phyloP scores from a whole-genome alignment of 257 asterid genomes.

The Phtheirospermum japonicum region DNA sequence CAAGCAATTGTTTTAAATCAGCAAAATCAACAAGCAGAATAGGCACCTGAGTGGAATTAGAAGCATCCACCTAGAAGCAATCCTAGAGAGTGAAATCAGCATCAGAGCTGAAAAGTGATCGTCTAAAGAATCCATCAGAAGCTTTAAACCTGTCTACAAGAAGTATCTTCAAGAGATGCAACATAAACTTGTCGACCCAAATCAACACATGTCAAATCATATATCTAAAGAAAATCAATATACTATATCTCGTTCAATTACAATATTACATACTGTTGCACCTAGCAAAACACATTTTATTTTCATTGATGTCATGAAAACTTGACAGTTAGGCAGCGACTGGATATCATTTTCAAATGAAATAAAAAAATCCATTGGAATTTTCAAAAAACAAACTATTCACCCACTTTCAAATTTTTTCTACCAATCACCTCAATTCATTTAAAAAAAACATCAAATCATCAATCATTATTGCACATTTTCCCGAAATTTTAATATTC shows the following conservation, averaged over 20 bases:
- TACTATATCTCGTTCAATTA: conserved; percentile 2
- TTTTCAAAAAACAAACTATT: too few species aligned
- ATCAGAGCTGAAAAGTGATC: conserved; percentile 60
- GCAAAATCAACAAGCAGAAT: conserved; percentile 18
- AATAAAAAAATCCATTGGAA: too few species aligned
- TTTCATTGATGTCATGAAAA: conserved; percentile 19
- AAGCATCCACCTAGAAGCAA: conserved; percentile 73
- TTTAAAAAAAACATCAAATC: too few species aligned
- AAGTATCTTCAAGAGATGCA: conserved; percentile 31
- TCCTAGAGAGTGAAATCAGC: conserved; percentile 80
- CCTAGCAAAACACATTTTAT: conserved; percentile 23
- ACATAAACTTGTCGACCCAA: conserved; percentile 18
- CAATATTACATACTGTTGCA: conserved; percentile 22
- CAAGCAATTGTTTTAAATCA: conserved; percentile 4
- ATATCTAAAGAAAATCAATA: conserved; percentile 20
- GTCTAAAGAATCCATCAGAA: conserved; percentile 61
- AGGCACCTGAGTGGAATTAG: conserved; percentile 70
- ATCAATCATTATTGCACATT: too few species aligned
- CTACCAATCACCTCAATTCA: too few species aligned
- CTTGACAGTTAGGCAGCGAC: conserved; percentile 1
- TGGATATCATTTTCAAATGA: too few species aligned
- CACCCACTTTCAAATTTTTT: too few species aligned
- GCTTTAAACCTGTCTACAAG: conserved; percentile 68
- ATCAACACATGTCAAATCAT: conserved; percentile 25
- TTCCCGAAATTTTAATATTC: too few species aligned